Evolutionary conservation across 208 protist species (phyloP), one percentile per base, ranked within the genome.

Genomic region (Wallacemonas sp.): DNA sequence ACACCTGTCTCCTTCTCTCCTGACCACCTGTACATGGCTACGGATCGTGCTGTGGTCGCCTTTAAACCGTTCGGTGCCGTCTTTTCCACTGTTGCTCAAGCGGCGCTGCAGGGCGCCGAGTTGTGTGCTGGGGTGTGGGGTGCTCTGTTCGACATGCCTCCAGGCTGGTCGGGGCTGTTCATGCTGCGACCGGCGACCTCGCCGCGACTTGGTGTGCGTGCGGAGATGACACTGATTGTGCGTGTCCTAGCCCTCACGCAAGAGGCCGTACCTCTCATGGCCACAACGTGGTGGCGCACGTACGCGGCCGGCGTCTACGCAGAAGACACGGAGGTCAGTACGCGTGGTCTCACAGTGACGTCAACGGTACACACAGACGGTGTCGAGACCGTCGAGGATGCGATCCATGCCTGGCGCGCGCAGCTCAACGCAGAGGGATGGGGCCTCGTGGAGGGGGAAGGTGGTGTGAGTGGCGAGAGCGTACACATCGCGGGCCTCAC

Each of bases 401-500:
- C 68, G 33, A 46, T 87, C 33, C 76, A 77, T 9, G 64, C 51
- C 3, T 39, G 89, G 42, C 79, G 77, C 59, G 47, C 64, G 28
- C 68, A 61, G 34, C 30, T 87, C 27, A 79, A 79, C 24, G 58
- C 79, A 2, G 86, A 90, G 46, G 83, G 86, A 19, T 93, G 86
- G 86, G 68, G 61, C 24, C 30, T 76, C 0, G 77, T 79, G 17
- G 68, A 79, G 68, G 60, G 27, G 21, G 79, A 76, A 46, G 62
- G 41, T 17, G 66, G 67, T 9, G 51, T 58, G 15, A 69, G 62
- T 19, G 70, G 74, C 0, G 74, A 77, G 26, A 45, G 65, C n/a
- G 76, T 72, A 42, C 62, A 73, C 49, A 47, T 84, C n/a, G 6
- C 17, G 5, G 47, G 6, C n/a, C 8, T 55, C 47, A 55, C 47